Conservation (phyloP, 345 rosid species). For the Eucalyptus sp. region DNA sequence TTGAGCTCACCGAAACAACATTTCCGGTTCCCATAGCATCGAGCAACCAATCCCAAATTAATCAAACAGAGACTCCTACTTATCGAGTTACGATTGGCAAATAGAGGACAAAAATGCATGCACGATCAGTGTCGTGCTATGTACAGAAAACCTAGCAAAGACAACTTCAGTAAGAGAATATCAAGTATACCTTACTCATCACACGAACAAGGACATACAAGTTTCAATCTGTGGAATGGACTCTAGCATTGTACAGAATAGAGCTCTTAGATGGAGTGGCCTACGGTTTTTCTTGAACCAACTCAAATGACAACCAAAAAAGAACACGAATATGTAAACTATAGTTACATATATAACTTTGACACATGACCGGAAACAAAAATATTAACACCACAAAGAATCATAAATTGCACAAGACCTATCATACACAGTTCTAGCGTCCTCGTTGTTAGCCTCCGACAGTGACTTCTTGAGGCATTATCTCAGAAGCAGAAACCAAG, state of each 20-base stretch:
- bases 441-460: conserved; percentile 46
- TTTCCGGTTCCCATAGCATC: background rate
- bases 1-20: background rate
- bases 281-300: background rate
- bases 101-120: background rate
- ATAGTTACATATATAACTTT: conserved; percentile 4
- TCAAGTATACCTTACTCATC: background rate
- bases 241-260: background rate
- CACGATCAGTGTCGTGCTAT: background rate
- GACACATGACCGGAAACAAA: background rate
- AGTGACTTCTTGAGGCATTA: conserved; percentile 36
- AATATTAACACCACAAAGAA: background rate
- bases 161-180: background rate
- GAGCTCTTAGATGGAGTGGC: background rate
- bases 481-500: conserved; percentile 28
- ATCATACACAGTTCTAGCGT: background rate
- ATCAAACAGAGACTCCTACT: background rate
- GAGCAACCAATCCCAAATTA: background rate
- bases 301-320: background rate
- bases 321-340: background rate
- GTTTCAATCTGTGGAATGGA: background rate
- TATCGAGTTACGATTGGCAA: background rate
- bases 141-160: background rate
- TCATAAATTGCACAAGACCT: conserved; percentile 4
- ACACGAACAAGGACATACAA: background rate